Conservation (phyloP, 345 rosid genomes). For the Camelina neglecta region DNA sequence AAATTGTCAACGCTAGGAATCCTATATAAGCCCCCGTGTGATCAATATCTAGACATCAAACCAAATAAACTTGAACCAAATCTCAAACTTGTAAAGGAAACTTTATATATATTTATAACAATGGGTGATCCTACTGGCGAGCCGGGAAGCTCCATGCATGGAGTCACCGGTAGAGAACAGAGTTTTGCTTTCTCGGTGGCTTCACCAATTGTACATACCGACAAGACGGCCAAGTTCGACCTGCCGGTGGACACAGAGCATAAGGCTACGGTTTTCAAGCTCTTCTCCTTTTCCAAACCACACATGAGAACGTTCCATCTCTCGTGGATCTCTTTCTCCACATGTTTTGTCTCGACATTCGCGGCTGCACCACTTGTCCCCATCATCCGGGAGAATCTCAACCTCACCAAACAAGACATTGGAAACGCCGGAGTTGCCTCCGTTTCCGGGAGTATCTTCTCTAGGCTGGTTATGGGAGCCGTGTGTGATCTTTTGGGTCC, state of each 20-base stretch:
- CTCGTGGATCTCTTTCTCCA: constrained; percentile 85
- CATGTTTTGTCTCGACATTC: constrained; percentile 79
- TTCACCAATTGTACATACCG: constrained; percentile 59
- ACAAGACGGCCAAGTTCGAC: constrained; percentile 58
- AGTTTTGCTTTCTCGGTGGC: constrained; percentile 64
- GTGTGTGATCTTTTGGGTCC: constrained; percentile 75
- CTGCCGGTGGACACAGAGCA: constrained; percentile 74
- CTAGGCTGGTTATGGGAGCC: constrained; percentile 80
- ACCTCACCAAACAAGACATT: constrained; percentile 60
- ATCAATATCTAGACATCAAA: constrained; percentile 13
- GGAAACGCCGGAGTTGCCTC: constrained; percentile 88
- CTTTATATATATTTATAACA: neutral
- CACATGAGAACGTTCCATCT: constrained; percentile 85
- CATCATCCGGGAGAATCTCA: constrained; percentile 74
- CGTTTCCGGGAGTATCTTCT: constrained; percentile 76
- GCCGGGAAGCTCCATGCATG: constrained; percentile 77
- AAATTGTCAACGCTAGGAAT: constrained; percentile 24
- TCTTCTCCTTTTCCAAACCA: constrained; percentile 66
- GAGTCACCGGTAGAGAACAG: constrained; percentile 65
- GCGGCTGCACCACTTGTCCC: constrained; percentile 87
- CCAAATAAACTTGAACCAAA: constrained; percentile 8
- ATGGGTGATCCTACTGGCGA: constrained; percentile 45
- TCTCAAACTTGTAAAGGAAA: constrained; percentile 10
- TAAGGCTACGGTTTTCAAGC: constrained; percentile 65
- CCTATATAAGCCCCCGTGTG: constrained; percentile 19